Base-by-base conservation (phyloP, 768 basidiomycete species). In the Sistotremastrum niveocremeum region DNA sequence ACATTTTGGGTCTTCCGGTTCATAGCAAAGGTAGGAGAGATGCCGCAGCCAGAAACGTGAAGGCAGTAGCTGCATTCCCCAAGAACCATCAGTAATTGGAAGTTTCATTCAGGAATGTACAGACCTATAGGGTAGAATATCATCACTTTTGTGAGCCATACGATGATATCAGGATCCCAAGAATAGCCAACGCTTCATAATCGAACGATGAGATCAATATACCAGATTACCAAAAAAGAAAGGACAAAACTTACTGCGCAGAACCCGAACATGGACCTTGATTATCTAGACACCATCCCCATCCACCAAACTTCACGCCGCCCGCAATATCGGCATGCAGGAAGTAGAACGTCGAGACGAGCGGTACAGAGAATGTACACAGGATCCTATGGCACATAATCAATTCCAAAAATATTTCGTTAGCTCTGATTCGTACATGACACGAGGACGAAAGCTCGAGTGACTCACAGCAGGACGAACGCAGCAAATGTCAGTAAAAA, bases 201-300 rank as follows among this genome's bases (percentile, higher is more conserved):
- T 20, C 20, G 32, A 28, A 30, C 5, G 20, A 34, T 3, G 34
- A 34, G 34, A 7, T 41, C 35, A n/a, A 11, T 20, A 6, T 9
- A 10, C n/a, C 7, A 10, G 28, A 10, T 20, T 29, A n/a, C 46
- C 12, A 39, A 10, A 42, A 44, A 9, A 2, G n/a, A 41, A 10
- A 31, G 12, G 6, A 47, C 34, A 28, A 47, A 11, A 31, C 9
- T 34, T 34, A 49, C 45, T 33, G 33, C 5, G 41, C 35, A 29
- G 39, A 7, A 6, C 31, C 29, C 52, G 29, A 49, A 40, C 57
- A 59, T 34, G 35, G 11, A n/a, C 31, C 39, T 7, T 43, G 47
- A 4, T 35, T 42, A 12, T 56, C 50, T n/a, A 52, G 34, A 45
- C 57, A 59, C 45, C 50, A 57, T 6, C 56, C 57, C 46, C 56